Evolutionary conservation across 352 stramenopile genomes (phyloP).

Genomic region (Phytophthora lateralis): DNA sequence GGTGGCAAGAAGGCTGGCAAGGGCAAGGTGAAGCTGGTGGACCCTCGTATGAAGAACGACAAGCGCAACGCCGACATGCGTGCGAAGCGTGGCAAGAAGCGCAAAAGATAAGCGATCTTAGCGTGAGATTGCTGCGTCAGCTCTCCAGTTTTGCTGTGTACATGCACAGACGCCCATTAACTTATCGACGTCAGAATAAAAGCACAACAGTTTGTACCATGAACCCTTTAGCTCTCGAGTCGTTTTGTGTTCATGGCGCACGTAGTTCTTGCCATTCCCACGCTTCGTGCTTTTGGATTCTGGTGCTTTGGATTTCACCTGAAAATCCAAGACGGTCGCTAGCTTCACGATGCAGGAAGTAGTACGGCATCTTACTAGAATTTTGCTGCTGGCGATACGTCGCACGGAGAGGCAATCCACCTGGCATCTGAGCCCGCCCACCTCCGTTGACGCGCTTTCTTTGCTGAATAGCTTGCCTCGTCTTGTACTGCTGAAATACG

Average conservation of each 20-base stretch:
- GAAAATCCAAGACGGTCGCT: slow-evolving; percentile 38
- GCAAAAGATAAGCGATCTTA: slow-evolving; percentile 68
- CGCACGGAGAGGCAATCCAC: slow-evolving; percentile 1
- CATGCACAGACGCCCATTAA: slow-evolving; percentile 44
- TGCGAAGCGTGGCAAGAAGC: slow-evolving; percentile 86
- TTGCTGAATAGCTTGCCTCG: slow-evolving; percentile 1
- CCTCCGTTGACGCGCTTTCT: slow-evolving; percentile 4
- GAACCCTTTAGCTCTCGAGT: slow-evolving; percentile 5
- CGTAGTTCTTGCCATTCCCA: slow-evolving; percentile 53
- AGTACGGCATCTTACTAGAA: slow-evolving; percentile 38
- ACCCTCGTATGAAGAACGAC: slow-evolving; percentile 98
- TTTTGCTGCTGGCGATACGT: slow-evolving; percentile 14
- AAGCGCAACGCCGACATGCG: slow-evolving; percentile 89
- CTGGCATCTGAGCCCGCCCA: background rate
- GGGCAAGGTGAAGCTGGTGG: slow-evolving; percentile 96
- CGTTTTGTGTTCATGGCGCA: slow-evolving; percentile 8
- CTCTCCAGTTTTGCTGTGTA: slow-evolving; percentile 33
- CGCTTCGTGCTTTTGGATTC: slow-evolving; percentile 36
- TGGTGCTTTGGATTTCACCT: slow-evolving; percentile 9
- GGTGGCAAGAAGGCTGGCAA: slow-evolving; percentile 79
- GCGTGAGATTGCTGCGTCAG: slow-evolving; percentile 14
- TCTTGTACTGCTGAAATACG: slow-evolving; percentile 47
- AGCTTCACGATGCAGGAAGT: slow-evolving; percentile 64
- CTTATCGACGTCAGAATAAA: slow-evolving; percentile 49
- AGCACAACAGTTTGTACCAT: slow-evolving; percentile 37